phyloP scores from a whole-genome alignment of 1,284 basidiomycete genomes.

The Mycena sp. region DNA sequence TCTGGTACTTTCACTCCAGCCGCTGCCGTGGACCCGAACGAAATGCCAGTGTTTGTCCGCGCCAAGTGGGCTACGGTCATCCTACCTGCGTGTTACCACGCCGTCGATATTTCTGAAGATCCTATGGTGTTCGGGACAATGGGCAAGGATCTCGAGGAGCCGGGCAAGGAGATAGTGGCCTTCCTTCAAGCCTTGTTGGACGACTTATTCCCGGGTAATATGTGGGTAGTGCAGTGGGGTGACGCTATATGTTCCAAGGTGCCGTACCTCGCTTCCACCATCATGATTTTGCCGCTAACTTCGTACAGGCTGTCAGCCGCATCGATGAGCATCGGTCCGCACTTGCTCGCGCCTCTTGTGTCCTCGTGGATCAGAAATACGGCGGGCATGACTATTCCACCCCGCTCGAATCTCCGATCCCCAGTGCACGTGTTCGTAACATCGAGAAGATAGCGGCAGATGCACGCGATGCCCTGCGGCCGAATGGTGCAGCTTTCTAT shows the following conservation, averaged over 20 bases:
- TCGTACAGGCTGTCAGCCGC: constrained; percentile 9
- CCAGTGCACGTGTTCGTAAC: background rate
- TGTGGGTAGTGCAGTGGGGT: background rate
- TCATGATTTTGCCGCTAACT: background rate
- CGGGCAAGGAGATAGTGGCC: background rate
- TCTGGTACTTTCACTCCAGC: background rate
- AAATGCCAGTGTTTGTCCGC: background rate
- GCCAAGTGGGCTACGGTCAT: background rate
- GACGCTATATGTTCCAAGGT: background rate
- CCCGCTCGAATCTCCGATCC: background rate
- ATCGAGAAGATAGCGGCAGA: background rate
- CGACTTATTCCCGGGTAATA: background rate
- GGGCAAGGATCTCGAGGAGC: background rate
- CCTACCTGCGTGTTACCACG: background rate
- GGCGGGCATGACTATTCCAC: background rate
- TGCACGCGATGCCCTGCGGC: background rate
- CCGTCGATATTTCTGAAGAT: background rate
- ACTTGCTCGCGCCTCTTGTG: background rate
- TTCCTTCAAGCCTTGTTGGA: background rate
- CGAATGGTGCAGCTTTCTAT: constrained; percentile 1
- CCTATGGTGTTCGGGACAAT: background rate
- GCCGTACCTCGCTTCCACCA: background rate
- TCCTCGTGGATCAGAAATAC: background rate
- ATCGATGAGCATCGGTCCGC: background rate
- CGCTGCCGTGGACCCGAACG: background rate